These are phyloP conservation scores for Neoconidiobolus thromboides DNA, from an alignment of 371 early-diverging fungal species.

Conservation along the genomic window DNA sequence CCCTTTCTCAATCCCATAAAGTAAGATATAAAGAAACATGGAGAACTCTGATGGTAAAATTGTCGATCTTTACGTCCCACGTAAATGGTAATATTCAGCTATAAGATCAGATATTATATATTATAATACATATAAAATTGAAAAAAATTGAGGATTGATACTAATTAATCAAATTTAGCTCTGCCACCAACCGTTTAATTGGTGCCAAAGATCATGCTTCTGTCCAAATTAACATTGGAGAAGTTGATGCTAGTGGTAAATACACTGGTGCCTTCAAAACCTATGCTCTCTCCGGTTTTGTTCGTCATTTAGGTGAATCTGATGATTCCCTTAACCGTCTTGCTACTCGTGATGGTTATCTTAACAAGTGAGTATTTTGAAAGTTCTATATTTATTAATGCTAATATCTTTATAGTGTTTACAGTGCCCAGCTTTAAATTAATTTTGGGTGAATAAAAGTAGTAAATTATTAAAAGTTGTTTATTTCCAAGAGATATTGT, in stretches of 20 bases:
- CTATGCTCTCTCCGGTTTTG: conserved; percentile 86
- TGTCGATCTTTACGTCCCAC: conserved; percentile 86
- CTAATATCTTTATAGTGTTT: neutral
- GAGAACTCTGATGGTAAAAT: conserved; percentile 51
- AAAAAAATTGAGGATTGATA: neutral
- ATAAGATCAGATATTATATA: neutral
- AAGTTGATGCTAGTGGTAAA: conserved; percentile 79
- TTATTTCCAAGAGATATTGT: too few species aligned
- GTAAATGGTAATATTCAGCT: conserved; percentile 63
- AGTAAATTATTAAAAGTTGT: too few species aligned
- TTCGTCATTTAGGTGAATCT: conserved; percentile 77
- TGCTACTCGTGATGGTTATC: conserved; percentile 64
- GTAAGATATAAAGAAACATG: conserved; percentile 15
- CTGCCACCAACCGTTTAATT: conserved; percentile 77
- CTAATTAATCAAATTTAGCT: conserved; percentile 20
- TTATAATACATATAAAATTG: neutral
- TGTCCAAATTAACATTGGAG: conserved; percentile 93
- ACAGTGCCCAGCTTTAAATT: neutral
- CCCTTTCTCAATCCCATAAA: too few species aligned
- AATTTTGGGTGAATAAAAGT: too few species aligned
- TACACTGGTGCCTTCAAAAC: conserved; percentile 57
- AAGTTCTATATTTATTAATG: neutral
- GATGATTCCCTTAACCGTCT: conserved; percentile 96
- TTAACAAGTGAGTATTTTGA: neutral
- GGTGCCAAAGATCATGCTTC: conserved; percentile 94